Percentiles rank a stretch among this genome's conserved stretches.
phyloP scores from a whole-genome alignment of 202 grass and related monocot genomes.

The Digitaria exilis region DNA sequence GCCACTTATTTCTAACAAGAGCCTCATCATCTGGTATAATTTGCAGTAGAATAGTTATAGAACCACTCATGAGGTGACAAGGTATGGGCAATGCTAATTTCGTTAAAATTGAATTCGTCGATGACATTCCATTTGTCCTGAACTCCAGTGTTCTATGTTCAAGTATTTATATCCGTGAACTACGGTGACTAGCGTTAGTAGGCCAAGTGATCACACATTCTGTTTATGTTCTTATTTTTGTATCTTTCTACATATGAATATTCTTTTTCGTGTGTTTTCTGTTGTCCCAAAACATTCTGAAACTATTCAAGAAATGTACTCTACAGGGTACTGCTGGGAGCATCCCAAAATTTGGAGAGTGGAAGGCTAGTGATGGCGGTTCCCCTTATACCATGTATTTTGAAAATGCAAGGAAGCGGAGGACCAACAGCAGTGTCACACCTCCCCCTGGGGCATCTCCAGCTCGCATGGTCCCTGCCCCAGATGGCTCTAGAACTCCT shows the following conservation, averaged over 20 bases:
- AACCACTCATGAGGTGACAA: not conserved
- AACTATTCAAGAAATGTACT: not conserved
- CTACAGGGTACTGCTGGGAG: slow-evolving; percentile 4
- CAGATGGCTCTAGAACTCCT: not conserved
- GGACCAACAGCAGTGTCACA: not conserved
- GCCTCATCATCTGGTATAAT: not conserved
- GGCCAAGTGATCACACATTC: not conserved
- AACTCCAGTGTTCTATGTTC: no score
- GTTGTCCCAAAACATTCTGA: not conserved
- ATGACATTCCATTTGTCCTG: no score
- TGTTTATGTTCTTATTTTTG: not conserved
- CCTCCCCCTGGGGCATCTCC: not conserved
- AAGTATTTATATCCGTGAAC: no score
- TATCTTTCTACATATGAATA: not conserved
- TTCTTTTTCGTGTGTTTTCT: not conserved
- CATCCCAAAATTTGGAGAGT: slow-evolving; percentile 40
- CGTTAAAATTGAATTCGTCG: not conserved
- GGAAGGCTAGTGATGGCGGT: not conserved
- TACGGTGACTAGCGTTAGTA: not conserved
- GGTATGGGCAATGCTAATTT: not conserved
- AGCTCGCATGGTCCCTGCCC: not conserved
- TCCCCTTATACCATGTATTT: slow-evolving; percentile 37
- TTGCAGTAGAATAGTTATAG: not conserved
- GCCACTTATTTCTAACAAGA: not conserved
- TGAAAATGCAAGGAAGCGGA: slow-evolving; percentile 28